Evolutionary conservation across 2,329 filamentous ascomycete genomes (phyloP), one percentile per base, ranked within the genome.

Genomic region (Dactylellina parvicollis): DNA sequence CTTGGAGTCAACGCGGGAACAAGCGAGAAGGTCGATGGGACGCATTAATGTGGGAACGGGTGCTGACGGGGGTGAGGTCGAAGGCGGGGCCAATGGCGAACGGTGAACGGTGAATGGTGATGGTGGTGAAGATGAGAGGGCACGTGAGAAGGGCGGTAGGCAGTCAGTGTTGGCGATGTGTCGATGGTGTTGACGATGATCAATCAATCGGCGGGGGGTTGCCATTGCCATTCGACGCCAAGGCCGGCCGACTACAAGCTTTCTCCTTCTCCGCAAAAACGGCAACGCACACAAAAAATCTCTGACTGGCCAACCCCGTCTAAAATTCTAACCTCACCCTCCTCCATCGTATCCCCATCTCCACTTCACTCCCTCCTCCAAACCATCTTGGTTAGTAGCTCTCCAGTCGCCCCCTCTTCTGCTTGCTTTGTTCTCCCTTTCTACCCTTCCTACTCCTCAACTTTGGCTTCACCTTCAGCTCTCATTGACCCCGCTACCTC

Each of bases 331-430:
- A 56, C 32, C 44, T 20, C 40, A 28, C 40, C 44, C 50, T 61
- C 59, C 42, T 64, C 46, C 54, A 47, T 66, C 40, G 16, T 10
- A 26, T 59, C 49, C 36, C 28, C 49, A 54, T 40, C 32, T 49
- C 47, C 57, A 75, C 54, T 50, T 30, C 62, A 75, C 74, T 26
- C 62, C 72, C 42, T 32, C 57, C 28, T 42, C 57, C 50, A 28
- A 12, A 32, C 40, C 77, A 78, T 81, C 65, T 80, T 81, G 67
- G 14, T 2, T 7, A 18, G 3, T 10, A 50, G 16, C 8, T 7
- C 52, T 30, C 18, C 24, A 28, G 8, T 28, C 46, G 2, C 14
- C 16, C 1, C 2, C 7, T 44, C 12, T 20, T 44, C 34, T 38
- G 12, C 12, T 38, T 14, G 34, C 34, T 38, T n/a, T n/a, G n/a